These are phyloP conservation scores for Meyerozyma guilliermondii DNA, from an alignment of 1,139 yeast genomes.

Conservation along the genomic window DNA sequence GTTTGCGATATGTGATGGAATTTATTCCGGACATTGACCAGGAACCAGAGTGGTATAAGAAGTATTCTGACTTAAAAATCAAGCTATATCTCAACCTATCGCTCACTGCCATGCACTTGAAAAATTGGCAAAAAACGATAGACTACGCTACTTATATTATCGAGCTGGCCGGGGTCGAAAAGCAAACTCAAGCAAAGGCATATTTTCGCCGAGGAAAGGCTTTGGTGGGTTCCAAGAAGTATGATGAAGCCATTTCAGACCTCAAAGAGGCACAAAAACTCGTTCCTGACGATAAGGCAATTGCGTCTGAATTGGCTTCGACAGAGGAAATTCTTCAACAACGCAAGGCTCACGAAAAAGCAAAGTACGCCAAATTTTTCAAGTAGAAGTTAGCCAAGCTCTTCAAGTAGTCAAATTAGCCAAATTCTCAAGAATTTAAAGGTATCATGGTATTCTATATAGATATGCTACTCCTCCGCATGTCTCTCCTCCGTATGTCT, in stretches of 20 bases:
- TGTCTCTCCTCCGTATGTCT: constrained; percentile 1
- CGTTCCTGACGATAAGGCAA: constrained; percentile 48
- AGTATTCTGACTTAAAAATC: constrained; percentile 53
- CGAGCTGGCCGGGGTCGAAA: constrained; percentile 31
- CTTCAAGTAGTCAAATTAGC: too few relatives aligned
- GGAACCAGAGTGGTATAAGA: constrained; percentile 46
- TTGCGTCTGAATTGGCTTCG: constrained; percentile 36
- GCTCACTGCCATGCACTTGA: constrained; percentile 44
- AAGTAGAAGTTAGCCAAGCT: too few relatives aligned
- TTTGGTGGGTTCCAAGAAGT: constrained; percentile 35
- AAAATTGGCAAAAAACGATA: constrained; percentile 39
- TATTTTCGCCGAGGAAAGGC: constrained; percentile 58
- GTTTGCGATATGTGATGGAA: constrained; percentile 65
- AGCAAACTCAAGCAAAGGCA: constrained; percentile 48
- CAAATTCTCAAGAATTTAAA: too few relatives aligned
- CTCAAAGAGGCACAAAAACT: constrained; percentile 39
- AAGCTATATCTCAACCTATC: constrained; percentile 59
- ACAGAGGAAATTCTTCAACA: constrained; percentile 35
- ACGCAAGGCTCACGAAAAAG: constrained; percentile 45
- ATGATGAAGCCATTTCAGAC: constrained; percentile 45
- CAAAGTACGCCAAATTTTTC: constrained; percentile 57
- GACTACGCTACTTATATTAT: constrained; percentile 52
- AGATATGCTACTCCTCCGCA: not conserved
- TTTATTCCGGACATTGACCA: constrained; percentile 66
- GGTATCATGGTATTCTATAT: not conserved